phyloP scores from a whole-genome alignment of 1,139 yeast genomes.

The Suhomyces ambrosiae region DNA sequence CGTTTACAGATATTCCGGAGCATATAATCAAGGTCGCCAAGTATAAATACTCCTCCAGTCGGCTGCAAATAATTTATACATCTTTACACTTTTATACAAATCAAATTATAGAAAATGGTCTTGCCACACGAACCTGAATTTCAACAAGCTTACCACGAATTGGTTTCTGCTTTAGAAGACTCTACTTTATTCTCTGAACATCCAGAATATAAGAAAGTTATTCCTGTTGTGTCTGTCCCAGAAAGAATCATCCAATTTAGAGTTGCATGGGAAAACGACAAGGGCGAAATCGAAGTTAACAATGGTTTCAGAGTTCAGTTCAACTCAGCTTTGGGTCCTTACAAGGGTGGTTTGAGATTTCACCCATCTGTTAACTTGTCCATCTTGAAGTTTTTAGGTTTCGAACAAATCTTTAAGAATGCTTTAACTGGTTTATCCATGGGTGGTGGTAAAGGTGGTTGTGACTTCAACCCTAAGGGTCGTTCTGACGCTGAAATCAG shows the following conservation, averaged over 20 bases:
- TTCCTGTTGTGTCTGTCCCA: slow-evolving; percentile 91
- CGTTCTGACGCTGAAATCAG: slow-evolving; percentile 91
- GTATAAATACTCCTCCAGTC: background rate
- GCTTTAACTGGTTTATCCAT: slow-evolving; percentile 95
- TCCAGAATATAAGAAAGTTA: slow-evolving; percentile 87
- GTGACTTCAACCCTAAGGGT: slow-evolving; percentile 97
- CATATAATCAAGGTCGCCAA: background rate
- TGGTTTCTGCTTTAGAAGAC: slow-evolving; percentile 83
- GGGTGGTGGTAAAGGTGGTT: slow-evolving; percentile 99
- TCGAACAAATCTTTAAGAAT: slow-evolving; percentile 97
- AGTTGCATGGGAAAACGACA: slow-evolving; percentile 97
- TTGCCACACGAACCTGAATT: slow-evolving; percentile 91
- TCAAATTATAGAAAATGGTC: no score
- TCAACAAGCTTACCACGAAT: slow-evolving; percentile 97
- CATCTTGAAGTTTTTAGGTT: slow-evolving; percentile 92
- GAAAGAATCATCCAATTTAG: slow-evolving; percentile 96
- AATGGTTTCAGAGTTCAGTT: slow-evolving; percentile 98
- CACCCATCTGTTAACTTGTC: slow-evolving; percentile 97
- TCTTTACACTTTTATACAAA: no score
- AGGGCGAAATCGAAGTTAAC: slow-evolving; percentile 89
- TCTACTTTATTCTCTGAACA: slow-evolving; percentile 86
- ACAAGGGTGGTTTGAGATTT: slow-evolving; percentile 98
- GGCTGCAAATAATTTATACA: background rate
- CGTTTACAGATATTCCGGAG: background rate
- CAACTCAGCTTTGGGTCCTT: slow-evolving; percentile 98